Evolutionary conservation across 148 eudicot species (phyloP).

Genomic region (Amaranthus palmeri): DNA sequence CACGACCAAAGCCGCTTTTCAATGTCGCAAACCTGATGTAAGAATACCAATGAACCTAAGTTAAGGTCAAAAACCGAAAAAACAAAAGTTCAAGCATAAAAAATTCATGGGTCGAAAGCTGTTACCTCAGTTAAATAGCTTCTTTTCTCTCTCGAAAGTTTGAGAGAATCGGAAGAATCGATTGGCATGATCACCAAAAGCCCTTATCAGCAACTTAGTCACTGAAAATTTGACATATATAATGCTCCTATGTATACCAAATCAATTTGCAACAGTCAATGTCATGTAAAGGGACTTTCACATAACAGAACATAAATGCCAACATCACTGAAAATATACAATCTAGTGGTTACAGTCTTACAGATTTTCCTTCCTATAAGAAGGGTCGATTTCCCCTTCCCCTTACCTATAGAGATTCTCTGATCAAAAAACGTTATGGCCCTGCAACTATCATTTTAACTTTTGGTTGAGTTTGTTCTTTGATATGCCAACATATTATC

Average conservation of each 20-base stretch:
- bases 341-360: no score
- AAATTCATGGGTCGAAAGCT: neutral
- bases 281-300: slow-evolving; percentile 15
- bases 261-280: slow-evolving; percentile 1
- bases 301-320: slow-evolving; percentile 12
- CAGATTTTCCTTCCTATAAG: no score
- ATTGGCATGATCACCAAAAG: slow-evolving; percentile 33
- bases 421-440: no score
- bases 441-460: no score
- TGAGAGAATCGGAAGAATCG: slow-evolving; percentile 24
- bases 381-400: no score
- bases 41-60: slow-evolving; percentile 4
- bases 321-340: slow-evolving; percentile 4
- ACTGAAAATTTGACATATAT: neutral
- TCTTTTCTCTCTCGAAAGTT: slow-evolving; percentile 32
- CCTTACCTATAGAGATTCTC: no score
- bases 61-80: neutral
- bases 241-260: neutral
- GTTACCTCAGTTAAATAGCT: slow-evolving; percentile 47
- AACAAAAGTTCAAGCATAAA: neutral
- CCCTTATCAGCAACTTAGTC: slow-evolving; percentile 7
- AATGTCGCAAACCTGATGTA: slow-evolving; percentile 43
- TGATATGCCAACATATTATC: no score
- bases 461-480: no score
- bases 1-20: slow-evolving; percentile 65